These are phyloP conservation scores for Panicum miliaceum DNA, from an alignment of 176 grass and related monocot genomes.

Conservation along the genomic window DNA sequence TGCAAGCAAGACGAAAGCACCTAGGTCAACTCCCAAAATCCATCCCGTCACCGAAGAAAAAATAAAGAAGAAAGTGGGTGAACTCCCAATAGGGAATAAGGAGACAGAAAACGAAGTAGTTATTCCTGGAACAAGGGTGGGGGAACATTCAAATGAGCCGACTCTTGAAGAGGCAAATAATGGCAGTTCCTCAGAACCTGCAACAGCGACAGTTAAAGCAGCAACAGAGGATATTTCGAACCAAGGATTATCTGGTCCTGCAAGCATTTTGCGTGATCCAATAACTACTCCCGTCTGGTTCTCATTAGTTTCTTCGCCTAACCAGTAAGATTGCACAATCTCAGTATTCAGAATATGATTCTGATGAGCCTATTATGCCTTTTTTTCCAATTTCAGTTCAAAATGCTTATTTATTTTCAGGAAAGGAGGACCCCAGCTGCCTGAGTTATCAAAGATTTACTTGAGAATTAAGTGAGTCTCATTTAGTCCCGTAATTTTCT, in stretches of 20 bases:
- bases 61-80: constrained; percentile 43
- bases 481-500: constrained; percentile 1
- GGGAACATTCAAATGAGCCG: constrained; percentile 42
- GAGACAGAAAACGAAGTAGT: constrained; percentile 45
- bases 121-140: constrained; percentile 46
- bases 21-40: constrained; percentile 53
- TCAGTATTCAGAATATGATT: constrained; percentile 31
- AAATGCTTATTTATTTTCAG: constrained; percentile 65
- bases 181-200: constrained; percentile 32
- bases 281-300: constrained; percentile 73
- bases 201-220: constrained; percentile 39
- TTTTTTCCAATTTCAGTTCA: constrained; percentile 20
- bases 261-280: constrained; percentile 46
- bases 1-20: constrained; percentile 58
- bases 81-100: constrained; percentile 37
- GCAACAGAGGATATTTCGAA: constrained; percentile 36
- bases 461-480: constrained; percentile 85
- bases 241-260: constrained; percentile 44
- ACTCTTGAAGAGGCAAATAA: constrained; percentile 54
- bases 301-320: constrained; percentile 68
- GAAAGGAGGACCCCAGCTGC: constrained; percentile 58
- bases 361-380: constrained; percentile 1
- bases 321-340: constrained; percentile 60
- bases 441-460: constrained; percentile 68
- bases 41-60: constrained; percentile 48